Evolutionary conservation across 1,284 basidiomycete genomes (phyloP).

Genomic region (Mycena sp.): DNA sequence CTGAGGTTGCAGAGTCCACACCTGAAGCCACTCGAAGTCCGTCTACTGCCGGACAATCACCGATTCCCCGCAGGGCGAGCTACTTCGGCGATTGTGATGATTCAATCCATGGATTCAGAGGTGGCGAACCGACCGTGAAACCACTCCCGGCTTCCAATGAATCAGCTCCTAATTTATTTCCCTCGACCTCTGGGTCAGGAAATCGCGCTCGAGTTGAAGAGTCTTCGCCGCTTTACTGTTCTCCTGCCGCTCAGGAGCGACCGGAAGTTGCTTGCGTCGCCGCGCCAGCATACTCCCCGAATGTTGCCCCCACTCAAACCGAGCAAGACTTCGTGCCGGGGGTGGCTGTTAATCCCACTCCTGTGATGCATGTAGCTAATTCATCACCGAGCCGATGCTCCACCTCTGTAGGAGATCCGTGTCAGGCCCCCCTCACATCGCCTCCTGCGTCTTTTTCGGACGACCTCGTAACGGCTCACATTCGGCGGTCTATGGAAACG

Average conservation of each 20-base stretch:
- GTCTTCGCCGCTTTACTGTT: not conserved
- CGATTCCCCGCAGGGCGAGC: constrained; percentile 10
- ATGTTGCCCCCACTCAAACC: too few species aligned
- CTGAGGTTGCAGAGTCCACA: not conserved
- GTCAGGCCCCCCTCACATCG: too few species aligned
- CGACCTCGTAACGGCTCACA: too few species aligned
- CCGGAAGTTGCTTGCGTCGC: not conserved
- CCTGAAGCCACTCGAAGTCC: not conserved
- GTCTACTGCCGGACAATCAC: not conserved
- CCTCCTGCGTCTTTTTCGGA: too few species aligned
- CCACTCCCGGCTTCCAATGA: not conserved
- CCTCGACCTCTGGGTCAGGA: not conserved
- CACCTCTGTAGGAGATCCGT: too few species aligned
- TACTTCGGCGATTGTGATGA: not conserved
- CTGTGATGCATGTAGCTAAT: too few species aligned
- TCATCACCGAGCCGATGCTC: too few species aligned
- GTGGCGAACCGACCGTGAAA: not conserved
- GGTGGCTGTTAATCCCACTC: too few species aligned
- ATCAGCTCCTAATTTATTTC: not conserved
- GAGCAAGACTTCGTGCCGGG: too few species aligned
- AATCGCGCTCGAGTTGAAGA: too few species aligned
- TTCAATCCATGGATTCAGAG: not conserved
- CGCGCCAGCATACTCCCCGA: not conserved
- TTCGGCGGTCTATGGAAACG: too few species aligned
- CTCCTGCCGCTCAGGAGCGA: not conserved